phyloP scores from a whole-genome alignment of 768 basidiomycete species.

The Auricularia sp. region DNA sequence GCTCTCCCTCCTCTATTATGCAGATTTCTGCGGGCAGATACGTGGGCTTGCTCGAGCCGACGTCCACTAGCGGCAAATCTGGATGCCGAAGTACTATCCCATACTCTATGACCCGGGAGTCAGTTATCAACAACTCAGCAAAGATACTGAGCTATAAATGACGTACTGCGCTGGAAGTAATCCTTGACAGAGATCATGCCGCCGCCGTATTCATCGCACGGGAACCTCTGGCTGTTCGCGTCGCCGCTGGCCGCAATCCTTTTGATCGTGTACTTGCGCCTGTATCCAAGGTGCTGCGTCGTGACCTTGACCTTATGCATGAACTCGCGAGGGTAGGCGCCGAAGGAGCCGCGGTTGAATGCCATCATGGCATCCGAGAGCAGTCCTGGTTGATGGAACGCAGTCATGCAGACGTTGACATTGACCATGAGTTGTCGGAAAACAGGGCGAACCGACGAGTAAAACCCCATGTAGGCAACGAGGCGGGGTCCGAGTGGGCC shows the following conservation, averaged over 20 bases:
- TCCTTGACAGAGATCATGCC: slow-evolving; percentile 43
- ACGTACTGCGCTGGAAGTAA: slow-evolving; percentile 55
- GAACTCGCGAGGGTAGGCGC: slow-evolving; percentile 51
- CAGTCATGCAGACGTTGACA: slow-evolving; percentile 45
- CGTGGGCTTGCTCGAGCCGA: slow-evolving; percentile 37
- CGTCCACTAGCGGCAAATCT: slow-evolving; percentile 46
- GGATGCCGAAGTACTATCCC: slow-evolving; percentile 35
- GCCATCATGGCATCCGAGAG: slow-evolving; percentile 47
- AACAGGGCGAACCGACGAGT: slow-evolving; percentile 30
- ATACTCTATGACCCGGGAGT: slow-evolving; percentile 36
- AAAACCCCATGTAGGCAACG: slow-evolving; percentile 23
- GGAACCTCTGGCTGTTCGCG: slow-evolving; percentile 44
- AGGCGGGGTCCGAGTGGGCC: neutral
- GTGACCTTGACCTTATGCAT: slow-evolving; percentile 55
- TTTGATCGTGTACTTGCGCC: slow-evolving; percentile 54
- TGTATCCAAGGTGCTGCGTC: slow-evolving; percentile 58
- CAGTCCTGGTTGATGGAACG: slow-evolving; percentile 40
- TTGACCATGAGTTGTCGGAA: slow-evolving; percentile 43
- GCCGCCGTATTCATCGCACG: slow-evolving; percentile 38
- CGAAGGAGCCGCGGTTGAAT: slow-evolving; percentile 45
- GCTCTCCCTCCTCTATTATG: slow-evolving; percentile 41
- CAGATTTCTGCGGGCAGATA: slow-evolving; percentile 66
- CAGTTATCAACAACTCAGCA: neutral
- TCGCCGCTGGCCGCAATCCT: slow-evolving; percentile 29
- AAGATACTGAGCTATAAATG: neutral